Conservation (phyloP, 192 early-diverging fungal genomes). For the Phlyctochytrium bullatum region DNA sequence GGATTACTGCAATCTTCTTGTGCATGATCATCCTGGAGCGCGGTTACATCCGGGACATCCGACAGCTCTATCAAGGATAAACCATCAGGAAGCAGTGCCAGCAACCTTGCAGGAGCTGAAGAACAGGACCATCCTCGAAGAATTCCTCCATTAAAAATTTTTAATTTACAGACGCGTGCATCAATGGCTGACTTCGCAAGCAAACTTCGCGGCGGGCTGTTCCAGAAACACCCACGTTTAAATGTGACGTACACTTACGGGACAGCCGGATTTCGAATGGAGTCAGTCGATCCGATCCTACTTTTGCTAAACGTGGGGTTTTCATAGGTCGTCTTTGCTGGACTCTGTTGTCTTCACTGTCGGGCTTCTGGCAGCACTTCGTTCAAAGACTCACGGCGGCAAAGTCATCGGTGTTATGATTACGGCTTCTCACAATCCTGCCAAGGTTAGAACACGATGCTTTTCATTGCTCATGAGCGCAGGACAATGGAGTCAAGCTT, state of each 20-base stretch:
- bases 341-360: slow-evolving; percentile 92
- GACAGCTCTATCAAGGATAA: no score
- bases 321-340: slow-evolving; percentile 72
- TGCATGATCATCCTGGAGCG: no score
- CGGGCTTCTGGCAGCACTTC: slow-evolving; percentile 85
- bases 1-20: no score
- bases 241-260: slow-evolving; percentile 60
- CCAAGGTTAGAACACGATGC: slow-evolving; percentile 49
- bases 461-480: slow-evolving; percentile 5
- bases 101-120: no score
- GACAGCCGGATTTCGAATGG: slow-evolving; percentile 97
- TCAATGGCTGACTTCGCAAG: background rate
- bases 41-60: no score
- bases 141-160: no score
- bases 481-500: slow-evolving; percentile 98
- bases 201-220: background rate
- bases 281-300: slow-evolving; percentile 41
- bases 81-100: no score
- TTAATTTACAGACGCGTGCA: no score
- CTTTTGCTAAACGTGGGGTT: background rate
- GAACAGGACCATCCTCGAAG: no score
- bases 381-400: slow-evolving; percentile 84
- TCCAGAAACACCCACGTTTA: background rate
- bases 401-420: slow-evolving; percentile 94
- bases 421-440: slow-evolving; percentile 98